These are phyloP conservation scores for Psidium friedrichsthalianum DNA, from an alignment of 345 rosid genomes.

Conservation along the genomic window DNA sequence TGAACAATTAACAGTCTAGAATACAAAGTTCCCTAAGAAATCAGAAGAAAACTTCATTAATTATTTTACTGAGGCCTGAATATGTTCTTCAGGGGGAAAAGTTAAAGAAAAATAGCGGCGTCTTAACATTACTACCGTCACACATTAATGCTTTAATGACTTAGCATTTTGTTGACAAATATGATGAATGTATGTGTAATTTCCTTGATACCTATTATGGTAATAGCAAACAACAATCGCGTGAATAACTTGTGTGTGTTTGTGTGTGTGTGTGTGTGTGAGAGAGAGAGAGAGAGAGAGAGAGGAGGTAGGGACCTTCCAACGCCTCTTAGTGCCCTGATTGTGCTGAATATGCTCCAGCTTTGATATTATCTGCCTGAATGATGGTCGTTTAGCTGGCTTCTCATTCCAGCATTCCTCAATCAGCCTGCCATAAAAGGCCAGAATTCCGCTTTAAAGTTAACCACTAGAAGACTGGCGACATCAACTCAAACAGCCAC, in stretches of 20 bases:
- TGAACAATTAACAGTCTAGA: neutral
- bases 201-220: neutral
- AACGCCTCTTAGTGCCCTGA: conserved; percentile 49
- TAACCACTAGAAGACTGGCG: neutral
- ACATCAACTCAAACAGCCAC: neutral
- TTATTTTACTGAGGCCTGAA: neutral
- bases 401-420: conserved; percentile 87
- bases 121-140: neutral
- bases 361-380: conserved; percentile 51
- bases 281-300: neutral
- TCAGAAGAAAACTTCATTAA: neutral
- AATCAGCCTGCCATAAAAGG: conserved; percentile 49
- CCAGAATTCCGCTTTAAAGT: neutral
- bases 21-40: neutral
- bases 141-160: neutral
- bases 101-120: neutral
- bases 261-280: too few relatives aligned
- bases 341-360: conserved; percentile 47
- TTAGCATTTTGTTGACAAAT: neutral
- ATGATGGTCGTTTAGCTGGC: conserved; percentile 70
- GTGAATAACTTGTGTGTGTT: neutral
- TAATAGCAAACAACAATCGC: neutral
- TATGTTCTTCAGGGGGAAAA: neutral
- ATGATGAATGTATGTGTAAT: neutral
- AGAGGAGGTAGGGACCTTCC: conserved; percentile 48